phyloP scores from a whole-genome alignment of 164 flowering plant genomes.

The Kingdonia uniflora region DNA sequence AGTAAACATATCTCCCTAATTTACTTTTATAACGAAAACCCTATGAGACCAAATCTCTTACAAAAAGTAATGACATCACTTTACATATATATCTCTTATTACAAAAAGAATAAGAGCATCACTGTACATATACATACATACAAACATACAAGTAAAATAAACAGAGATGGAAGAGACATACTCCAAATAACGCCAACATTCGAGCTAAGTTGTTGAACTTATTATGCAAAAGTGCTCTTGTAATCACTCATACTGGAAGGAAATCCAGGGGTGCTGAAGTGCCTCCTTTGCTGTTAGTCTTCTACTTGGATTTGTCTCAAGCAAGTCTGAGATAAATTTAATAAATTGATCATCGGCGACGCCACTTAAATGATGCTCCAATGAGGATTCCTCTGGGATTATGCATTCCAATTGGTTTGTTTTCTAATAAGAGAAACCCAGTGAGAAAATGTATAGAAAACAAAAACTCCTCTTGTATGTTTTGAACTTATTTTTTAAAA shows the following conservation, averaged over 20 bases:
- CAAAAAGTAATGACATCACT: too few species aligned
- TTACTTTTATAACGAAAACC: too few species aligned
- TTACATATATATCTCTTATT: too few species aligned
- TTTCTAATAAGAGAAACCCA: constrained; percentile 55
- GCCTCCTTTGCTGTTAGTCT: constrained; percentile 80
- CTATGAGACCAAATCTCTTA: too few species aligned
- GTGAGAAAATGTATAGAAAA: too few species aligned
- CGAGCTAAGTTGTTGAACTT: background rate
- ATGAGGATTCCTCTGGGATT: constrained; percentile 50
- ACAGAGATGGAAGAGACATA: constrained; percentile 5
- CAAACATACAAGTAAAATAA: constrained; percentile 6
- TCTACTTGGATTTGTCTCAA: constrained; percentile 56
- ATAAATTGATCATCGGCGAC: constrained; percentile 43
- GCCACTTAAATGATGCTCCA: constrained; percentile 52
- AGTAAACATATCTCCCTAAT: too few species aligned
- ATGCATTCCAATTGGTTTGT: constrained; percentile 60
- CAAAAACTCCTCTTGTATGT: too few species aligned
- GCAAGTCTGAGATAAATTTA: constrained; percentile 49
- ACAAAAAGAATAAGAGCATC: too few species aligned
- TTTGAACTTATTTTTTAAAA: too few species aligned
- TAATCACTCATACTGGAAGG: constrained; percentile 30
- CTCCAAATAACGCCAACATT: background rate
- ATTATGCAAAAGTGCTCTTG: background rate
- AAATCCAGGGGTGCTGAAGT: constrained; percentile 80
- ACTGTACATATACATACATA: too few species aligned